Conservation (phyloP, 768 basidiomycete genomes). For the Lactarius deliciosus region DNA sequence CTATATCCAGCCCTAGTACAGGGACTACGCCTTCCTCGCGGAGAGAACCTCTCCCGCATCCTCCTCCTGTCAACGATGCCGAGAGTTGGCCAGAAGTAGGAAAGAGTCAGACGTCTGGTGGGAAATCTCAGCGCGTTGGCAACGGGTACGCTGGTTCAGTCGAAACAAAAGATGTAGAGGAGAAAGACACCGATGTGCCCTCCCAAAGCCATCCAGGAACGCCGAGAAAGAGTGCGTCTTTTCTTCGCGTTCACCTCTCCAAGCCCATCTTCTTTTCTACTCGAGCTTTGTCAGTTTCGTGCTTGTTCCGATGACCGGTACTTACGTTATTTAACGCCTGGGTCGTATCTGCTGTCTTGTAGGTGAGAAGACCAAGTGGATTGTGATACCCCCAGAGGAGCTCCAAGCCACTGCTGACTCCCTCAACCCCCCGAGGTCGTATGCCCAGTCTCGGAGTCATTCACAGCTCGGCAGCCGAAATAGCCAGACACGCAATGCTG, state of each 20-base stretch:
- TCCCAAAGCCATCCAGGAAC: slow-evolving; percentile 34
- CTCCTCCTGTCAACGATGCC: slow-evolving; percentile 37
- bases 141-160: slow-evolving; percentile 19
- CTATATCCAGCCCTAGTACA: slow-evolving; percentile 20
- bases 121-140: slow-evolving; percentile 23
- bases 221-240: slow-evolving; percentile 41
- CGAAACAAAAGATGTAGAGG: slow-evolving; percentile 31
- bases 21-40: slow-evolving; percentile 49
- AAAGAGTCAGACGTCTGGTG: slow-evolving; percentile 31
- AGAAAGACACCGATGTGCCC: slow-evolving; percentile 30
- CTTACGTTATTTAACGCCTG: slow-evolving; percentile 16
- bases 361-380: slow-evolving; percentile 64
- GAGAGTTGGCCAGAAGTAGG: slow-evolving; percentile 50
- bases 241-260: slow-evolving; percentile 13
- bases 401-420: slow-evolving; percentile 55
- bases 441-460: slow-evolving; percentile 35
- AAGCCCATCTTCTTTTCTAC: slow-evolving; percentile 11
- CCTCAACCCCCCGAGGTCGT: slow-evolving; percentile 29
- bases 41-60: slow-evolving; percentile 39
- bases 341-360: slow-evolving; percentile 12
- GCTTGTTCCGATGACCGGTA: slow-evolving; percentile 10
- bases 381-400: slow-evolving; percentile 55
- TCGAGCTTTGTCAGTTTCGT: slow-evolving; percentile 15
- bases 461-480: slow-evolving; percentile 30
- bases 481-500: slow-evolving; percentile 30